Conservation (phyloP, 2,329 filamentous ascomycete species). For the Cladobotryum protrusum region DNA sequence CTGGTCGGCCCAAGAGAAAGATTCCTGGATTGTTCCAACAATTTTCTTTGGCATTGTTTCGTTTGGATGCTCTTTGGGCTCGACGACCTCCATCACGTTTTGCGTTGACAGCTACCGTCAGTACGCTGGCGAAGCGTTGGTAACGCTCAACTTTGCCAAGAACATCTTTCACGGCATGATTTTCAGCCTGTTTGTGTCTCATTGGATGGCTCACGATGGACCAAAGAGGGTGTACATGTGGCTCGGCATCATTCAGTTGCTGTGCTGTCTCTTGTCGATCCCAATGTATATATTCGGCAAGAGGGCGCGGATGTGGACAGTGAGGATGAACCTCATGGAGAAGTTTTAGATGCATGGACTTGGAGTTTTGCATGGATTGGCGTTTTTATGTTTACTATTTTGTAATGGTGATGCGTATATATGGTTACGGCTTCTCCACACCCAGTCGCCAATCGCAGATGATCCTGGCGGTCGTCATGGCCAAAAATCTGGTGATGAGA, state of each 20-base stretch:
- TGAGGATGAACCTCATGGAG: conserved; percentile 80
- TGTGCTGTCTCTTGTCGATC: conserved; percentile 65
- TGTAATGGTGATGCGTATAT: no score
- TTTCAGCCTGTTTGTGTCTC: conserved; percentile 81
- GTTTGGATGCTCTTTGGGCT: conserved; percentile 85
- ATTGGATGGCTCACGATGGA: conserved; percentile 73
- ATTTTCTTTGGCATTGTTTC: conserved; percentile 88
- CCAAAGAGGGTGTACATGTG: conserved; percentile 73
- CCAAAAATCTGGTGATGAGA: not conserved
- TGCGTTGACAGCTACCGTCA: conserved; percentile 89
- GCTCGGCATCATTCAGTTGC: conserved; percentile 79
- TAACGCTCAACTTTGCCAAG: conserved; percentile 91
- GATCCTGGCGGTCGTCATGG: no score
- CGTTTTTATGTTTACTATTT: no score
- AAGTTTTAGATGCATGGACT: conserved; percentile 40
- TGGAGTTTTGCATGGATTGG: not conserved
- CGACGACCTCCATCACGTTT: conserved; percentile 88
- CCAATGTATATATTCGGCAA: conserved; percentile 96
- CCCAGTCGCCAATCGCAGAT: no score
- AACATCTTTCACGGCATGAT: conserved; percentile 88
- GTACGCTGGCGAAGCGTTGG: conserved; percentile 88
- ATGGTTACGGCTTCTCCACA: no score
- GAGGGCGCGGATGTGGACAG: conserved; percentile 88
- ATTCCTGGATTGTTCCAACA: conserved; percentile 87
- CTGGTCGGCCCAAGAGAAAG: conserved; percentile 72